Conservation (phyloP, 345 rosid genomes). For the Arabis alpina region DNA sequence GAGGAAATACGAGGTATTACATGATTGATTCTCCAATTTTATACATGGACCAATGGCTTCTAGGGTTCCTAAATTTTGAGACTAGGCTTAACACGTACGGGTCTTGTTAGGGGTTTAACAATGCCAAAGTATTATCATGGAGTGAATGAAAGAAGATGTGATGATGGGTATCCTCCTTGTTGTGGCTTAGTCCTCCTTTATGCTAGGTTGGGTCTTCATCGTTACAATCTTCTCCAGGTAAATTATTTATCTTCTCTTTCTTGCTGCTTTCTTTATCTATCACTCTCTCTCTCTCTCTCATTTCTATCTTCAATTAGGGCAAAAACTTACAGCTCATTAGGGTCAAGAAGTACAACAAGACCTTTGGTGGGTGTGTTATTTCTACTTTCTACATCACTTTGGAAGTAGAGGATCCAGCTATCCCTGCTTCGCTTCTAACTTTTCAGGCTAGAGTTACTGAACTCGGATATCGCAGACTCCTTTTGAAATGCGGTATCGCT, state of each 20-base stretch:
- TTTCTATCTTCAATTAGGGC: neutral
- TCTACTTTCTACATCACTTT: neutral
- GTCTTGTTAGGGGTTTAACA: no score
- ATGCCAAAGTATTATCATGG: no score
- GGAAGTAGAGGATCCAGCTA: neutral
- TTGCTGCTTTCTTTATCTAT: no score
- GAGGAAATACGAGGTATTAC: no score
- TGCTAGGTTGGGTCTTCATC: constrained; percentile 7
- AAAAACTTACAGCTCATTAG: neutral
- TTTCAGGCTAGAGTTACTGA: neutral
- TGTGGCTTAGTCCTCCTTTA: neutral
- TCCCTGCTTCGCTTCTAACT: neutral
- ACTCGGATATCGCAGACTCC: rapidly evolving
- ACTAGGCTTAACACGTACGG: no score
- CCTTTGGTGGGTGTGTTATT: neutral
- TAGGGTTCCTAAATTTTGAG: no score
- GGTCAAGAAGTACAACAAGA: neutral
- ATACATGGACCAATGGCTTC: no score
- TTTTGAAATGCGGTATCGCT: neutral
- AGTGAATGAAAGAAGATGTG: neutral
- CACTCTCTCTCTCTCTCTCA: no score
- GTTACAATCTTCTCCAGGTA: constrained; percentile 1
- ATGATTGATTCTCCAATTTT: no score
- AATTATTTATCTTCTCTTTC: no score
- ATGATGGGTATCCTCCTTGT: neutral